Evolutionary conservation across 768 basidiomycete species (phyloP), one percentile per base, ranked within the genome.

Genomic region (Naganishia antarctica): DNA sequence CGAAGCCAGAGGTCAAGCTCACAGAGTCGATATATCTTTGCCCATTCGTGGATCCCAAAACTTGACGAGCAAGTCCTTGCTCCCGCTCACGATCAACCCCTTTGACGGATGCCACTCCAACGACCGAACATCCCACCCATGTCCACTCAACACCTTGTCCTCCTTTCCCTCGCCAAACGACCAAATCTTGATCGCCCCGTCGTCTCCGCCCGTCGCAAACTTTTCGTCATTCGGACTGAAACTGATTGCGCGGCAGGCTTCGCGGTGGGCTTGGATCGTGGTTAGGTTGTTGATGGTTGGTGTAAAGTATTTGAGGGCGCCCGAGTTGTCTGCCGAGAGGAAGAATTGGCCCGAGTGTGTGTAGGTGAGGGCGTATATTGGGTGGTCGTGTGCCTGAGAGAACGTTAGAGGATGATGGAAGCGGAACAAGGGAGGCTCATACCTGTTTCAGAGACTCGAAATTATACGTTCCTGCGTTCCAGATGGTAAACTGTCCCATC

Each of bases 401-500:
- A 41, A 32, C 18, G 2, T 2, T 15, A 13, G 25, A 34, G 43
- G 18, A 43, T 25, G 23, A 15, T 29, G 21, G 21, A 31, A 1
- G 44, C 29, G 21, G 9, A 16, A 41, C 23, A 12, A n/a, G 15
- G 43, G 34, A 13, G 16, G 12, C 9, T 37, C 61, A 16, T 32
- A 71, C 76, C 79, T 97, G 94, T n/a, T 98, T 84, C 70, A 99
- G 97, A 0, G 94, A 96, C 78, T 99, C 96, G 73, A 98, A 99
- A 80, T 98, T 99, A 85, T 98, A 99, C 0, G 96, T 97, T 25
- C 94, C 82, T 28, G 94, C 94, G 70, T 99, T 99, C 96, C 96
- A 98, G 6, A 98, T 83, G 0, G 94, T 98, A 78, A 99, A 97
- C 79, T 98, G 96, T 48, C 96, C 96, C 67, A 88, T 91, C 23